These are phyloP conservation scores for Colletotrichum tamarilloi DNA, from an alignment of 2,329 filamentous ascomycete species.

Conservation along the genomic window DNA sequence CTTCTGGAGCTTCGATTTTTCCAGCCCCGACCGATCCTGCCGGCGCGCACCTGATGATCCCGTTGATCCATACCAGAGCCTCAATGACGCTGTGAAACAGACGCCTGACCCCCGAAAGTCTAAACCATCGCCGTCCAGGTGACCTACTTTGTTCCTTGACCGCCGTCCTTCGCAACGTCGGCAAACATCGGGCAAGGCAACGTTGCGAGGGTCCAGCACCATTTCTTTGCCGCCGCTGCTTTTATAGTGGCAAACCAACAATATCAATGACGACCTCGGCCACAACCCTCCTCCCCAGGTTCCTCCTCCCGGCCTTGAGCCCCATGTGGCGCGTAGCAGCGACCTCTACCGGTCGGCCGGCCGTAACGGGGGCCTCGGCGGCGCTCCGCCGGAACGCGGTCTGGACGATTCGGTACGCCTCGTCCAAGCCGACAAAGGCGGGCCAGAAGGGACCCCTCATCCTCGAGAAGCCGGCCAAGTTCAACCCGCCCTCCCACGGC, in stretches of 20 bases:
- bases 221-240: not conserved
- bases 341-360: conserved; percentile 42
- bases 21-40: conserved; percentile 24
- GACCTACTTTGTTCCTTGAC: conserved; percentile 13
- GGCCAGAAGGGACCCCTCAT: conserved; percentile 69
- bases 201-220: not conserved
- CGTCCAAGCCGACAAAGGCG: conserved; percentile 38
- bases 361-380: not conserved
- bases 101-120: conserved; percentile 5
- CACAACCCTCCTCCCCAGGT: conserved; percentile 70
- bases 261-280: conserved; percentile 54
- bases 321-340: conserved; percentile 61
- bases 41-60: conserved; percentile 26
- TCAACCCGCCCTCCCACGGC: conserved; percentile 92
- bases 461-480: conserved; percentile 88
- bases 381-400: conserved; percentile 33
- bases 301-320: conserved; percentile 73
- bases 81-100: conserved; percentile 33
- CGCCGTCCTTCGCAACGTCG: not conserved
- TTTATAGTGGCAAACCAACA: conserved; percentile 12
- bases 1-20: conserved; percentile 32
- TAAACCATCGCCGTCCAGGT: conserved; percentile 16
- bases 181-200: not conserved
- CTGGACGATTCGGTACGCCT: conserved; percentile 44
- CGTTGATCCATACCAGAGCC: conserved; percentile 20